Base-by-base conservation (phyloP, 768 basidiomycete genomes). In the Boletus bicolor region DNA sequence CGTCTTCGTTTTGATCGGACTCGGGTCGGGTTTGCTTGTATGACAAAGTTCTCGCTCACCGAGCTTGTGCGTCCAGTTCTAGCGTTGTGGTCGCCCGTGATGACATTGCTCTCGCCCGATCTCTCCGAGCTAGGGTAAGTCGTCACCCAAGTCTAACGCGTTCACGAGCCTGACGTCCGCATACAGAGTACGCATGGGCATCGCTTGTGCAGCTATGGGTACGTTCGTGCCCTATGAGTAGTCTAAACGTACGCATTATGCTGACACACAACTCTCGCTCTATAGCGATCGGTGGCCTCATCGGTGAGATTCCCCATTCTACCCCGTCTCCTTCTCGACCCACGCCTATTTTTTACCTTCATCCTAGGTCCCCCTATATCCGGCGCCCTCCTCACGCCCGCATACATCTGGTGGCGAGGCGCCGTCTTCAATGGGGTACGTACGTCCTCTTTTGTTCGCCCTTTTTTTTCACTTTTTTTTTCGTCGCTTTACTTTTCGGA, bases 401-500 rank as follows among this genome's bases (percentile, higher is more conserved):
- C 73, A 0, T 84, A 79, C 54, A 61, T 79, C 6, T 86, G 85
- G 85, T 84, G 82, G 80, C 73, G 79, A 35, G 80, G 82, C 1
- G 78, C 78, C 11, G 52, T 84, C 8, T 86, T 84, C 60, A 73
- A 78, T 30, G 83, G 81, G 54, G 71, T 76, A 41, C 36, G 70
- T 61, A 3, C 11, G 5, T 26, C 6, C 28, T 28, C 28, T 28
- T 28, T 28, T 28, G 5, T 28, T 28, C 28, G 5, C 28, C 6
- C 28, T 28, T 28, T 28, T 28, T 1, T 28, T 28, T 28, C 28
- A 5, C 28, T 28, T 0, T 28, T 28, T 6, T 4, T 28, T 28
- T 28, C 6, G 28, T 28, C 21, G 28, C 4, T 28, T 28, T 28
- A 28, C 28, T 4, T 28, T 28, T 28, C 28, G 28, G 6, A 28